Base-by-base conservation (phyloP, 345 rosid genomes). In the Lumnitzera littorea region DNA sequence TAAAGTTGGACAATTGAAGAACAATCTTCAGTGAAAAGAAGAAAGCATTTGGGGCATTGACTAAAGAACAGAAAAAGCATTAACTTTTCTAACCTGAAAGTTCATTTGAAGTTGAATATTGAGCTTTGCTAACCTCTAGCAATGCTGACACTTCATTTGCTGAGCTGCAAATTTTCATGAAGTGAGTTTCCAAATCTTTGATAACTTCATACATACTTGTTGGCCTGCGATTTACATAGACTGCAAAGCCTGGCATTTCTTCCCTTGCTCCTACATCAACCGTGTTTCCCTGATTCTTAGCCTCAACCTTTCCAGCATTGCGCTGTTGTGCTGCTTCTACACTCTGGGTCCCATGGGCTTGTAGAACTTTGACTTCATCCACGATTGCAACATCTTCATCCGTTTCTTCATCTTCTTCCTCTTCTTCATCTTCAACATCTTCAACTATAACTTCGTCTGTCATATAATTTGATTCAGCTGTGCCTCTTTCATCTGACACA, bases 121-220 rank as follows among this genome's bases (percentile, higher is more conserved):
- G 95, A 75, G 89, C 85, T 76, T 75, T 79, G 70, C 85, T 76
- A 58, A 91, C 89, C 79, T 94, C 99, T 67, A 94, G 73, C 55
- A 94, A 51, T 25, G 76, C 78, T 2, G 96, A 88, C 55, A 94
- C 95, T 64, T 82, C 96, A 25, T 74, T 86, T 53, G 96, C 99
- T 48, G 85, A 80, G 29, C 76, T 65, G 53, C 91, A 90, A 56
- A 82, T 80, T 12, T 70, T 67, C 10, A 50, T 69, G 73, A 90
- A 94, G 72, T 88, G 99, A 51, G 82, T 79, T 71, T 88, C 95
- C 50, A 94, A 91, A 72, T 94, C 99, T 72, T 80, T 88, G 67
- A 94, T 76, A 53, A 94, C 97, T 77, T 94, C 99, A 48, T 87
- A 74, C 96, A 94, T 88, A 68, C 85, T 94, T 8, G 97, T 94